Base-by-base conservation (phyloP, 2,329 filamentous ascomycete genomes). In the Thelonectria discophora region DNA sequence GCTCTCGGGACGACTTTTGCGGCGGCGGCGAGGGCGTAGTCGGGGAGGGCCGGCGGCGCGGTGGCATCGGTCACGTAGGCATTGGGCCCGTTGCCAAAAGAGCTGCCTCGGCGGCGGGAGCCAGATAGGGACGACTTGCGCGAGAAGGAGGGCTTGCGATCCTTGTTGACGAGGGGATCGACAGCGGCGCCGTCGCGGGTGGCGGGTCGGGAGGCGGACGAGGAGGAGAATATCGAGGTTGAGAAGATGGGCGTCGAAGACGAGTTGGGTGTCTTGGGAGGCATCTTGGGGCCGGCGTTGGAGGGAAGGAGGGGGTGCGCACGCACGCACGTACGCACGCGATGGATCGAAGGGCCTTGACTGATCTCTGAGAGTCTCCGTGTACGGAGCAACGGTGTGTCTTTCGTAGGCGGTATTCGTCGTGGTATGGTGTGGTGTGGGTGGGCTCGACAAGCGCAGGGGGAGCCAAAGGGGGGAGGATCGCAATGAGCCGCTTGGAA, bases 51-150 rank as follows among this genome's bases (percentile, higher is more conserved):
- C n/a, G 84, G 83, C 34, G 84, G 84, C 46, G 76, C 78, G 20
- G 80, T 67, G 51, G 77, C 80, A 73, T 84, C 81, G 55, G 79
- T 82, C 49, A 80, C 72, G 64, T 79, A 72, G 65, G 75, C 72
- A 68, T 74, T 74, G 24, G 73, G 67, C 4, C 68, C 66, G 64
- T 74, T 76, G 63, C 80, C 77, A 60, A 77, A 79, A 51, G 76
- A 77, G 60, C 74, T 77, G 55, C 76, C 74, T 48, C 80, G 76
- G 9, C 79, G 76, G 10, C 80, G 78, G 21, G 81, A 78, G 65
- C 78, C 79, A 42, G 82, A 81, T 62, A 86, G 80, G 45, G 85
- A 86, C 9, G 83, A 65, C 71, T 84, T 86, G 68, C 84, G 84
- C 58, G 79, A 77, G 71, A 86, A 84, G 46, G 84, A 86, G 21